Conservation (phyloP, 1,139 yeast species). For the Trichomonascaceae sp. region DNA sequence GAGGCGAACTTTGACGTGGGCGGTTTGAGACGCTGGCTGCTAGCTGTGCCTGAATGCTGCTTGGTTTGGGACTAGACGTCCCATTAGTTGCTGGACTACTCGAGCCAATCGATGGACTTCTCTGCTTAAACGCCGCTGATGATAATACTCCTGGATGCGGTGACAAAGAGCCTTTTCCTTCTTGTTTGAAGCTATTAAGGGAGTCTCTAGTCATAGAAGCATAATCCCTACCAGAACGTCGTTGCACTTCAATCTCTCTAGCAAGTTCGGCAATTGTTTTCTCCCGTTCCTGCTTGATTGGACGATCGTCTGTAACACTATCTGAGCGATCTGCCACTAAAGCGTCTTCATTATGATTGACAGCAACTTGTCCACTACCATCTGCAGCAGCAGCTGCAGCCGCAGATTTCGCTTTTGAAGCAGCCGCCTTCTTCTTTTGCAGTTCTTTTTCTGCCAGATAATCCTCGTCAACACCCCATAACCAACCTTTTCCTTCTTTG, state of each 20-base stretch:
- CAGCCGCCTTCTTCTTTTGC: slow-evolving; percentile 50
- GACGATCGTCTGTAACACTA: not conserved
- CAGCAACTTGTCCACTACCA: slow-evolving; percentile 2
- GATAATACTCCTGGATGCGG: slow-evolving; percentile 9
- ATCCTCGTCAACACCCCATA: slow-evolving; percentile 85
- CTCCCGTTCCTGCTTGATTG: slow-evolving; percentile 23
- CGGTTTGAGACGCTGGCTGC: slow-evolving; percentile 17
- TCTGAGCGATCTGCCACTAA: not conserved
- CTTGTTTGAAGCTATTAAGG: slow-evolving; percentile 9
- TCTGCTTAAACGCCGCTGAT: slow-evolving; percentile 7
- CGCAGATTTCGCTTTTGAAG: slow-evolving; percentile 27
- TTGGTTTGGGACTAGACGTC: slow-evolving; percentile 16
- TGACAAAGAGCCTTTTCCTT: slow-evolving; percentile 5
- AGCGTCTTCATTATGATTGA: not conserved
- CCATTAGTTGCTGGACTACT: slow-evolving; percentile 2
- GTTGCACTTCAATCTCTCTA: slow-evolving; percentile 43
- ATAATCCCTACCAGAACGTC: slow-evolving; percentile 18
- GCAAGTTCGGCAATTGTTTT: slow-evolving; percentile 54
- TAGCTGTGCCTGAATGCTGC: slow-evolving; percentile 21
- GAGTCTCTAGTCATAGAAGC: slow-evolving; percentile 19
- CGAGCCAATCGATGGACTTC: slow-evolving; percentile 2
- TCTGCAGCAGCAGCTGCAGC: slow-evolving; percentile 7
- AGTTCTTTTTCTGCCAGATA: slow-evolving; percentile 77
- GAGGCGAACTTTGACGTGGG: slow-evolving; percentile 1
- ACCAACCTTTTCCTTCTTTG: slow-evolving; percentile 84